These are phyloP conservation scores for Ophiostoma sp. DNA, from an alignment of 2,329 filamentous ascomycete species.

Conservation along the genomic window DNA sequence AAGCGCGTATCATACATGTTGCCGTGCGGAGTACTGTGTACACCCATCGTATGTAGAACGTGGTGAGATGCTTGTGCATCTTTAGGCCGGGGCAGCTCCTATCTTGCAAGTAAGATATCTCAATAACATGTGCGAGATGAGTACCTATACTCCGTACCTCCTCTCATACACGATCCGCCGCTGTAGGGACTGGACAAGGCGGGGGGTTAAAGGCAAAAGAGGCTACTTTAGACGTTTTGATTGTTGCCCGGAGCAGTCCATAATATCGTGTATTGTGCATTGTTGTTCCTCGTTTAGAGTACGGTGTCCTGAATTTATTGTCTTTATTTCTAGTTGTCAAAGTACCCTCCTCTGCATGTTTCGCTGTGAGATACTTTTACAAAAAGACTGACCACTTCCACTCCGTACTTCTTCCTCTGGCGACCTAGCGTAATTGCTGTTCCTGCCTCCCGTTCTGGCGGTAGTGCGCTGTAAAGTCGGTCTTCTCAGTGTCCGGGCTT, in stretches of 20 bases:
- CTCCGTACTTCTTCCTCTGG: neutral
- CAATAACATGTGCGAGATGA: too few relatives aligned
- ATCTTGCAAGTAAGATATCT: neutral
- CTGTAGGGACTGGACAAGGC: neutral
- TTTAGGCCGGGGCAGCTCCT: too few relatives aligned
- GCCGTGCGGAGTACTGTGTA: too few relatives aligned
- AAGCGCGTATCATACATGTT: neutral
- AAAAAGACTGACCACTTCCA: neutral
- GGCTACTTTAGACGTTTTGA: constrained; percentile 15
- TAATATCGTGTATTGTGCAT: neutral
- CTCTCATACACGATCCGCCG: neutral
- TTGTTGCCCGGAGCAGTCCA: neutral
- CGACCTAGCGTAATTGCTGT: neutral
- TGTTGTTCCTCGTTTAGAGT: constrained; percentile 2
- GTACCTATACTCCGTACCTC: too few relatives aligned
- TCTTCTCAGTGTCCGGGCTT: neutral
- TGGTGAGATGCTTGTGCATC: too few relatives aligned
- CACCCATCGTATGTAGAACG: too few relatives aligned
- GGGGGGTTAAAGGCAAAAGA: constrained; percentile 9
- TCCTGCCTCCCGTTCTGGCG: neutral
- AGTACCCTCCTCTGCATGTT: neutral
- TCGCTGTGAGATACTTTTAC: neutral
- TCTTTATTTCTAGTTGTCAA: neutral
- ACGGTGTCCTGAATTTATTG: neutral
- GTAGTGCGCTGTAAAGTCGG: neutral